Evolutionary conservation across 441 rosid species (phyloP).

Genomic region (Populus hybrid): DNA sequence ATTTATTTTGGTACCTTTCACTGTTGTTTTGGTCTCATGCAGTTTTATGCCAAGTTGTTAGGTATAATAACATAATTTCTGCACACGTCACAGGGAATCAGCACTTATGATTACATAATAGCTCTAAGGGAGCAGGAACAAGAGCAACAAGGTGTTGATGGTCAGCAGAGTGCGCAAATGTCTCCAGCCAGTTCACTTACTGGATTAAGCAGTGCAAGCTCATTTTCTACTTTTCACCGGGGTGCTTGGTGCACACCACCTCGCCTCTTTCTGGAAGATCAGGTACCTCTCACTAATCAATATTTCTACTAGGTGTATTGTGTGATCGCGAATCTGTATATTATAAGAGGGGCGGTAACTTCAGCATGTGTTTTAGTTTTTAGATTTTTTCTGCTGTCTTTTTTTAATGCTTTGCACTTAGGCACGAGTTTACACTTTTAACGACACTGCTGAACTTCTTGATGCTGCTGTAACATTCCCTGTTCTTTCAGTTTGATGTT

Average conservation of each 20-base stretch:
- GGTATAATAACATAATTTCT: slow-evolving; percentile 8
- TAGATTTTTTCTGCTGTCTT: neutral
- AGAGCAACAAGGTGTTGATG: slow-evolving; percentile 80
- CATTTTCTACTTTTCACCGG: slow-evolving; percentile 84
- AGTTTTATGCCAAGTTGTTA: neutral
- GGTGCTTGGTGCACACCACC: slow-evolving; percentile 99
- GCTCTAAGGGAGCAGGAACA: slow-evolving; percentile 96
- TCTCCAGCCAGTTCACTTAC: slow-evolving; percentile 93
- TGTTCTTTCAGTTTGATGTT: slow-evolving; percentile 74
- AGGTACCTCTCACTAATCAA: slow-evolving; percentile 39
- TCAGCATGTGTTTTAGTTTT: neutral
- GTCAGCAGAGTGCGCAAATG: slow-evolving; percentile 93
- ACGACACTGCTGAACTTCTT: neutral
- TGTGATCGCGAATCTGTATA: neutral
- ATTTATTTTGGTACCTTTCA: too few relatives aligned
- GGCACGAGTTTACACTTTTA: neutral
- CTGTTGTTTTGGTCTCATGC: neutral
- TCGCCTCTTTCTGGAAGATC: slow-evolving; percentile 89
- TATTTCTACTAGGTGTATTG: neutral
- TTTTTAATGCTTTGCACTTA: neutral
- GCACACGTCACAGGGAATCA: slow-evolving; percentile 62
- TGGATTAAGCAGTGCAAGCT: slow-evolving; percentile 95
- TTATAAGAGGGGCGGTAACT: neutral
- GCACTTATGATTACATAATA: slow-evolving; percentile 94
- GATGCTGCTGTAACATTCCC: slow-evolving; percentile 5